Evolutionary conservation across 805 yeast genomes (phyloP), one percentile per base, ranked within the genome.

Genomic region (Pichia scutulata): DNA sequence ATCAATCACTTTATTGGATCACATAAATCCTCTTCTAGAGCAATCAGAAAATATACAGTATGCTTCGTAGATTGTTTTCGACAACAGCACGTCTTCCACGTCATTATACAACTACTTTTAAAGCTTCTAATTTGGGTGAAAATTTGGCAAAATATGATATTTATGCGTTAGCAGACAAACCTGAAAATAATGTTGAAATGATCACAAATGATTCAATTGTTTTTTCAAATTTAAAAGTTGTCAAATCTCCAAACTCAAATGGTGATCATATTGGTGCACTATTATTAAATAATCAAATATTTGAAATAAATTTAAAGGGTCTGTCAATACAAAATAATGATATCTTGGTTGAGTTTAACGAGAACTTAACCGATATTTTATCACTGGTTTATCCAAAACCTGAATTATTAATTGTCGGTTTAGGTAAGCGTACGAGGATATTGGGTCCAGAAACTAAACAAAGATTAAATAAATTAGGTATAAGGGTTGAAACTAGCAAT

Each of bases 361-460:
- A 53, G 4, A 70, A 71, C 14, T 61, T 84, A 4, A 73, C 84
- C 50, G 73, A 72, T 19, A 67, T 80, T 7, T 74, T 86, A 48
- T 70, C 70, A 21, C 67, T 79, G 6, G 64, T 84, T 1, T 80
- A 81, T 62, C 95, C 95, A 4, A 81, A 81, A 59, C 95, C 95
- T 0, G 95, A 87, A 60, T 70, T 87, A 43, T 57, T 85, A 44
- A 81, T 86, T 8, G 66, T 86, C 18, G 95, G 95, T 1, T 67
- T 85, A 23, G 95, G 95, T 0, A 70, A 71, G 51, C 72, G 75
- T 52, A 74, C 86, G 3, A 71, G 93, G 44, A 72, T 85, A 64
- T 68, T 87, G 55, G 76, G 81, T 36, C 81, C 80, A n/a, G 55
- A 63, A 10, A 82, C 84, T 46, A 69, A 76, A 44, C 64, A 67